These are phyloP conservation scores for Fusarium sp. DNA, from an alignment of 2,329 filamentous ascomycete genomes.

Conservation along the genomic window DNA sequence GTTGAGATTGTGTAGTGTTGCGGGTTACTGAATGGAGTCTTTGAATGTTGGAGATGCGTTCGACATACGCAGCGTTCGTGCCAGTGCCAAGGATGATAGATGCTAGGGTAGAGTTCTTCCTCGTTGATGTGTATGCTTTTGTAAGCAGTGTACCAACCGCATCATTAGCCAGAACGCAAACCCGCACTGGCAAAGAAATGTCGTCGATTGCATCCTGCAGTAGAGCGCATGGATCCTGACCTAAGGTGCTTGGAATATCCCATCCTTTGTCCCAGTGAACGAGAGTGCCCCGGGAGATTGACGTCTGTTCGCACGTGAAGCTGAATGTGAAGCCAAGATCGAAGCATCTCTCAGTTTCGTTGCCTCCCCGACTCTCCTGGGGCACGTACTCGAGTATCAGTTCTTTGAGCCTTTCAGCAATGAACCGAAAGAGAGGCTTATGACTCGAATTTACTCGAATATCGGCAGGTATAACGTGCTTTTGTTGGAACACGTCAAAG, in stretches of 20 bases:
- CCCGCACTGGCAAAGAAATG: background rate
- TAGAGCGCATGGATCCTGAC: background rate
- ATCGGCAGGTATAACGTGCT: background rate
- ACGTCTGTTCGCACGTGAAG: slow-evolving; percentile 8
- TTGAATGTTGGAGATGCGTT: background rate
- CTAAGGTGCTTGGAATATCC: slow-evolving; percentile 3
- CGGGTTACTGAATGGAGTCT: rapidly evolving
- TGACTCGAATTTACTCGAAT: background rate
- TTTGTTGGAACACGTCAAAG: background rate
- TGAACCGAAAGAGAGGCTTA: slow-evolving; percentile 3
- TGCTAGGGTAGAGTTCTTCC: background rate
- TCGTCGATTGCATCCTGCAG: background rate
- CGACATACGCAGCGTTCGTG: slow-evolving; percentile 6
- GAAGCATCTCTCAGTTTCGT: rapidly evolving
- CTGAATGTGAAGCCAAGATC: slow-evolving; percentile 11
- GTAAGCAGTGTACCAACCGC: background rate
- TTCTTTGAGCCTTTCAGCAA: background rate
- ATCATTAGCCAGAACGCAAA: slow-evolving; percentile 5
- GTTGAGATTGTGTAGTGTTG: rapidly evolving
- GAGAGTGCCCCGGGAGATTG: background rate
- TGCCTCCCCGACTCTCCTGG: rapidly evolving
- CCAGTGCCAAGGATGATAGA: slow-evolving; percentile 1
- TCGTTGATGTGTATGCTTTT: background rate
- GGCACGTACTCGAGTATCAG: background rate
- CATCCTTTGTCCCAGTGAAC: slow-evolving; percentile 19